Percentiles rank a stretch among this genome's conserved stretches.
These are phyloP conservation scores for Echeveria elegans DNA, from an alignment of 164 flowering plant species.

Conservation along the genomic window DNA sequence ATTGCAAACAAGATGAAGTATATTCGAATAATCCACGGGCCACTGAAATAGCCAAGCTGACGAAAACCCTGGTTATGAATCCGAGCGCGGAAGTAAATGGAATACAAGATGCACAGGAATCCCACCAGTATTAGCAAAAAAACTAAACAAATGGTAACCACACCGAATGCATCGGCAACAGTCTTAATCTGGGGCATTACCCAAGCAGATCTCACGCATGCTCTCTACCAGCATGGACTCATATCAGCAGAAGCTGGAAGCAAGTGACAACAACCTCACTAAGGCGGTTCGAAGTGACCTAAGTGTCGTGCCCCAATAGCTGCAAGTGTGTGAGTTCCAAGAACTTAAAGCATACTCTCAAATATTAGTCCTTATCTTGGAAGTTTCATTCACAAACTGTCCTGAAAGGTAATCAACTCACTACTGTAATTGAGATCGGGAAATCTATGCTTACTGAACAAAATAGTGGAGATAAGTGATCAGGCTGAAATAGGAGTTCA, in stretches of 20 bases:
- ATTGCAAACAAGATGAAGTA: constrained; percentile 47
- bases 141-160: constrained; percentile 84
- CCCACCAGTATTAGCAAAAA: constrained; percentile 53
- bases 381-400: background rate
- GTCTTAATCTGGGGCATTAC: constrained; percentile 97
- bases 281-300: background rate
- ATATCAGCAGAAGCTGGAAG: background rate
- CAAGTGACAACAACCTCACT: background rate
- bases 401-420: background rate
- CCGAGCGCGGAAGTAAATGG: constrained; percentile 57
- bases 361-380: background rate
- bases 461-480: background rate
- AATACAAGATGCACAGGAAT: constrained; percentile 64
- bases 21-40: constrained; percentile 86
- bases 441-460: background rate
- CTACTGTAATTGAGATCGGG: background rate
- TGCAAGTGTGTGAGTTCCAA: background rate
- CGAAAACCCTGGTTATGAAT: constrained; percentile 34
- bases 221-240: constrained; percentile 94
- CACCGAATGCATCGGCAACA: constrained; percentile 94
- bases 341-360: no score
- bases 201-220: constrained; percentile 96
- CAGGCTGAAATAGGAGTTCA: background rate
- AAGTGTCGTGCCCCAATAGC: background rate
- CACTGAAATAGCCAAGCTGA: constrained; percentile 70